Conservation (phyloP, 768 basidiomycete genomes). For the Boletus pseudo-olivaceus region DNA sequence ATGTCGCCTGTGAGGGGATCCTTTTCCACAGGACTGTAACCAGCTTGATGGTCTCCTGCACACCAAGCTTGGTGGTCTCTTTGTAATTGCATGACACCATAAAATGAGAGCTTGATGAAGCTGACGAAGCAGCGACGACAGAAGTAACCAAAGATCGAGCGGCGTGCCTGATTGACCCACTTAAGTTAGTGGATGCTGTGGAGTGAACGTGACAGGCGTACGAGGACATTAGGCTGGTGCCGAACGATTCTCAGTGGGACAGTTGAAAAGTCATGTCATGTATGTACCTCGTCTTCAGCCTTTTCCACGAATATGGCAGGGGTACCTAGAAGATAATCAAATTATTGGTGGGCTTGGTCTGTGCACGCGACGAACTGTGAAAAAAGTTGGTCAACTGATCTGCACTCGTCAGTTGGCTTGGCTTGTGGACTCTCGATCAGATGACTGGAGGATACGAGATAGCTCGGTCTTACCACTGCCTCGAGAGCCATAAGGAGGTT, state of each 20-base stretch:
- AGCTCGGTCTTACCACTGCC: conserved; percentile 31
- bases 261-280: background rate
- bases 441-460: conserved; percentile 11
- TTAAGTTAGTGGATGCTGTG: conserved; percentile 2
- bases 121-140: conserved; percentile 72
- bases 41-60: conserved; percentile 42
- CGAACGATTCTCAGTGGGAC: conserved; percentile 8
- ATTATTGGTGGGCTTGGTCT: background rate
- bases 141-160: conserved; percentile 80
- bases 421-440: conserved; percentile 34
- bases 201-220: conserved; percentile 15
- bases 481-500: conserved; percentile 47
- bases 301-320: conserved; percentile 59
- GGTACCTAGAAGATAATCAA: conserved; percentile 38
- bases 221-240: conserved; percentile 25
- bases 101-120: conserved; percentile 74
- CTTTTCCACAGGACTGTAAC: conserved; percentile 48
- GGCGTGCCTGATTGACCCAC: conserved; percentile 48
- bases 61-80: conserved; percentile 67
- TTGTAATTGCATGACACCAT: conserved; percentile 63
- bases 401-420: conserved; percentile 46
- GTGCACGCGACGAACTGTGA: conserved; percentile 23
- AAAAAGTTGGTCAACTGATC: conserved; percentile 68
- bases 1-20: conserved; percentile 50
- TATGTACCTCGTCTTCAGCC: conserved; percentile 49